These are phyloP conservation scores for Candida schatavii DNA, from an alignment of 805 yeast genomes.

Conservation along the genomic window DNA sequence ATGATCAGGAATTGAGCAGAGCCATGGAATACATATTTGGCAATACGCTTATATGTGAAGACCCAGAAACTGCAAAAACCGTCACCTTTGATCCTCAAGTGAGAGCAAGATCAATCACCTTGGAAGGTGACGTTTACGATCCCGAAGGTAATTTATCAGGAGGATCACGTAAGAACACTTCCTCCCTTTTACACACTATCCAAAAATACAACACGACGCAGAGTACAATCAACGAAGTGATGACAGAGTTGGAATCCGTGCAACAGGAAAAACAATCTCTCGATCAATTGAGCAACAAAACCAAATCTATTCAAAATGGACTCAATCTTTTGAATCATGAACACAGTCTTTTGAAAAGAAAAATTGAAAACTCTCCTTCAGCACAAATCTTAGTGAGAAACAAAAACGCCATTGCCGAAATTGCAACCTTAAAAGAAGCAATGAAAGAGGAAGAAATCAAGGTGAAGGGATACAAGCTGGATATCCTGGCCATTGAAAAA, in stretches of 20 bases:
- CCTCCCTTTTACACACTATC: constrained; percentile 60
- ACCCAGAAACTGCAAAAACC: constrained; percentile 81
- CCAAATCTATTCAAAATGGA: constrained; percentile 57
- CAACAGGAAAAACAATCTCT: constrained; percentile 41
- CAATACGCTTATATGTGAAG: constrained; percentile 78
- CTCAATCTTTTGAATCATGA: constrained; percentile 58
- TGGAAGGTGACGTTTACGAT: constrained; percentile 92
- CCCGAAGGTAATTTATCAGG: constrained; percentile 96
- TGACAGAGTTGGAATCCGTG: constrained; percentile 40
- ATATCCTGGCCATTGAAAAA: constrained; percentile 54
- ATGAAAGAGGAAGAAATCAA: constrained; percentile 35
- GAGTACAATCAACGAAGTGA: constrained; percentile 37
- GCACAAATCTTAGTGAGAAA: constrained; percentile 52
- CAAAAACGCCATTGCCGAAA: constrained; percentile 44
- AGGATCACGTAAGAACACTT: constrained; percentile 69
- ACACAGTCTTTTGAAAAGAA: constrained; percentile 52
- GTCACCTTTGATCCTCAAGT: constrained; percentile 86
- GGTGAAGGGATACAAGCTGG: constrained; percentile 32
- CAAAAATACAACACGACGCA: constrained; percentile 57
- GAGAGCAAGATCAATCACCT: constrained; percentile 77
- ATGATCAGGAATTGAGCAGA: constrained; percentile 60
- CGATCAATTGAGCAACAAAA: constrained; percentile 43
- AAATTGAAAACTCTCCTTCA: constrained; percentile 54
- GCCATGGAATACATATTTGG: constrained; percentile 96
- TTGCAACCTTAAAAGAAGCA: constrained; percentile 36